Evolutionary conservation across 495 filamentous ascomycete genomes (phyloP).

Genomic region (Geopyxis carbonaria): DNA sequence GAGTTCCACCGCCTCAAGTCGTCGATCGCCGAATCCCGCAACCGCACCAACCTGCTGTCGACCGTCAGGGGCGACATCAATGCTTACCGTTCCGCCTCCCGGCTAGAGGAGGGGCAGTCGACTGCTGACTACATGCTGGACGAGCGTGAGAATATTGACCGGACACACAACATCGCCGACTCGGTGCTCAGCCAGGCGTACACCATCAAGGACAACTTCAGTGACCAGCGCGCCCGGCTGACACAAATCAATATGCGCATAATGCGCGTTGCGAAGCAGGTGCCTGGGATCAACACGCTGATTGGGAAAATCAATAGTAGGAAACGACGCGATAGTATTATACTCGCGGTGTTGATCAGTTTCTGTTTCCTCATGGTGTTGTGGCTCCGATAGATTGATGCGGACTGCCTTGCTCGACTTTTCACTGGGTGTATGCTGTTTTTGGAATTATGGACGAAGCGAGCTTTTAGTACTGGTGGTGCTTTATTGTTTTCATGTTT

Average conservation of each 20-base stretch:
- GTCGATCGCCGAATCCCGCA: slow-evolving; percentile 52
- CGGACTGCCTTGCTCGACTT: too few species aligned
- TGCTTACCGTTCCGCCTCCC: slow-evolving; percentile 53
- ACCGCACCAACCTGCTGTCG: slow-evolving; percentile 78
- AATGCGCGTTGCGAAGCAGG: slow-evolving; percentile 67
- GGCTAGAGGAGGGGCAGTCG: slow-evolving; percentile 20
- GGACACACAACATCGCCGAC: slow-evolving; percentile 73
- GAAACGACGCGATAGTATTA: slow-evolving; percentile 87
- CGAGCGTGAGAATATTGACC: slow-evolving; percentile 68
- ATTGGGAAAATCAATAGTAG: slow-evolving; percentile 88
- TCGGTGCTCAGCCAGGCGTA: slow-evolving; percentile 91
- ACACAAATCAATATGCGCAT: slow-evolving; percentile 77
- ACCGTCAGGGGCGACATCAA: slow-evolving; percentile 84
- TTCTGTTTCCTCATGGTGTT: slow-evolving; percentile 77
- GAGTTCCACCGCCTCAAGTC: slow-evolving; percentile 59
- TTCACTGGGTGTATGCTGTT: too few species aligned
- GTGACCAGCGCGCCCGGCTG: slow-evolving; percentile 68
- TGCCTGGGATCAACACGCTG: slow-evolving; percentile 84
- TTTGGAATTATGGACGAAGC: too few species aligned
- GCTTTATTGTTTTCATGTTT: too few species aligned
- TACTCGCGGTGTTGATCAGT: slow-evolving; percentile 77
- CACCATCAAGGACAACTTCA: slow-evolving; percentile 85
- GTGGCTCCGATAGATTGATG: slow-evolving; percentile 63
- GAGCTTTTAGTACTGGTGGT: too few species aligned
- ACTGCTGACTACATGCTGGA: slow-evolving; percentile 96